Percentiles rank a stretch among this genome's conserved stretches.
These are phyloP conservation scores for Boletellus emodensis DNA, from an alignment of 768 basidiomycete genomes.

Conservation along the genomic window DNA sequence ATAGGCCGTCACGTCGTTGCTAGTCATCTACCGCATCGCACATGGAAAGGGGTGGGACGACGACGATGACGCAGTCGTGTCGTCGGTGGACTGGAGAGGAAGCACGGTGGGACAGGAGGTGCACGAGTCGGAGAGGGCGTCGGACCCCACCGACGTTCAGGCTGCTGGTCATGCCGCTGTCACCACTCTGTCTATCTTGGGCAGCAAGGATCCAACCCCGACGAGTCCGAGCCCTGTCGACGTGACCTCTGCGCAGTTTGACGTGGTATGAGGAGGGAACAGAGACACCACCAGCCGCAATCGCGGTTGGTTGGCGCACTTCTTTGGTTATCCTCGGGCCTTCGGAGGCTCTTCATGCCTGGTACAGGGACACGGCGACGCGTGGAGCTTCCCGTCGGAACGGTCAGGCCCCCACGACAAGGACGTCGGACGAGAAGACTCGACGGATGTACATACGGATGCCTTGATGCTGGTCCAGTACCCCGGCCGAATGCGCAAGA, in stretches of 20 bases:
- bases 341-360: neutral
- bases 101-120: neutral
- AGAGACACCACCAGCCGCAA: neutral
- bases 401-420: neutral
- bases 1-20: slow-evolving; percentile 14
- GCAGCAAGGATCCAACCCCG: slow-evolving; percentile 3
- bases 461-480: too few relatives aligned
- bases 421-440: neutral
- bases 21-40: slow-evolving; percentile 22
- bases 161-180: neutral
- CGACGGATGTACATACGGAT: neutral
- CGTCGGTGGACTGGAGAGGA: slow-evolving; percentile 17
- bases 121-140: neutral
- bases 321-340: neutral
- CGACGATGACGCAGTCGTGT: neutral
- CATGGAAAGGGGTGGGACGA: slow-evolving; percentile 14
- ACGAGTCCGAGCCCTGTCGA: neutral
- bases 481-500: too few relatives aligned
- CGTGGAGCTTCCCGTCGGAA: neutral
- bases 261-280: neutral
- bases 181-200: neutral
- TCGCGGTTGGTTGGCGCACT: neutral
- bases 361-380: neutral
- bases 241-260: neutral
- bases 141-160: neutral